Base-by-base conservation (phyloP, 2,329 filamentous ascomycete genomes). In the Aspergillus aculeatus region DNA sequence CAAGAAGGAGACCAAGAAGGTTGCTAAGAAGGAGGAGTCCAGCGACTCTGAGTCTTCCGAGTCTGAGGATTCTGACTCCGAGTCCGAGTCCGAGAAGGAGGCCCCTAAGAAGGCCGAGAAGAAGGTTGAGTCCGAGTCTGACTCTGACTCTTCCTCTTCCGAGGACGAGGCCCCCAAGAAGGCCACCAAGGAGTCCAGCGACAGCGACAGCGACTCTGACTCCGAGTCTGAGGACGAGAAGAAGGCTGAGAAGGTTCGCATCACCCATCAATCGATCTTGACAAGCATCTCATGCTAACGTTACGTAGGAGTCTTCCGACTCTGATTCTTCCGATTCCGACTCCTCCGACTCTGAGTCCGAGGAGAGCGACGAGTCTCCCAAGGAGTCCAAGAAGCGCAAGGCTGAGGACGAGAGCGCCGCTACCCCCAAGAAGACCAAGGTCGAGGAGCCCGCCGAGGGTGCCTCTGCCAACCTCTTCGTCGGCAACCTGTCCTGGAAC, bases 401-500 rank as follows among this genome's bases (percentile, higher is more conserved):
- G 75, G 79, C 80, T 24, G 76, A 82, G 59, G 72, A 76, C 10
- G 79, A 80, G 50, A 68, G 74, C 51, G 71, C 73, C 12, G 63
- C 79, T 44, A 69, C 69, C 32, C 69, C 78, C 55, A 83, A 83
- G 75, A 91, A 92, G 83, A 78, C 85, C 71, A 92, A 91, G 87
- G 75, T 75, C 35, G 76, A 77, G 56, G 70, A 69, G 31, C 62
- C 64, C 26, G 66, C 69, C 49, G 64, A 69, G 56, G 72, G 71
- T 64, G 73, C 69, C 26, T 73, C 72, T 32, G 64, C 73, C 66
- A 96, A 92, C 71, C 87, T 97, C 56, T 97, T 96, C 77, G 87
- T 92, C 66, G 93, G 93, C 68, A 94, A 92, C 82, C 83, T 97
- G 65, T 92, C 90, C 78, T 97, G 92, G 92, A 91, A 88, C 73